Evolutionary conservation across 805 yeast species (phyloP), one percentile per base, ranked within the genome.

Genomic region (Hanseniaspora meyeri): DNA sequence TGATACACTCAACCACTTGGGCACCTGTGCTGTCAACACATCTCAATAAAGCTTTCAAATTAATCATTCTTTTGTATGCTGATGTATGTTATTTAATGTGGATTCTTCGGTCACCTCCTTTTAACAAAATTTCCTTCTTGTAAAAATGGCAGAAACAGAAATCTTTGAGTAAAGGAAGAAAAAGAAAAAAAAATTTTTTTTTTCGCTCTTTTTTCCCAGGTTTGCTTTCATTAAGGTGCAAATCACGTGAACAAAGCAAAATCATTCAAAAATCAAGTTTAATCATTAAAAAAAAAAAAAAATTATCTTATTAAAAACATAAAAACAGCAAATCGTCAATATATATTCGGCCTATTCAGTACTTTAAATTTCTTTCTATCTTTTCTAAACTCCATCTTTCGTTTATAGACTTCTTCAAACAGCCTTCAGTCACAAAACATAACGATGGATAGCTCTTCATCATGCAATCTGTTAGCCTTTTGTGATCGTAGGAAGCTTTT

Each of bases 11-110:
- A 16, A 85, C 97, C 59, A 89, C 71, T 68, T 85, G 87, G 3
- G 97, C 98, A 32, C 97, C 95, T 24, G 96, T 85, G 76, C 91
- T 91, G 72, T 91, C 98, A 60, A 91, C 87, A 61, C 90, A 96
- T 68, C 85, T 90, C 55, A 89, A 72, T 70, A 93, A 74, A 16
- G 96, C 76, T 74, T 91, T 91, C 65, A 91, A 79, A 72, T 87
- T 88, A 55, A 91, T 81, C 98, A 91, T 91, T 34, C 48, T 19
- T 5, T 31, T 34, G 3, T 39, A 17, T 24, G 10, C 24, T 2
- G 38, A 20, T 27, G 10, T 32, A 16, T 8, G 17, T 34, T 29
- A 17, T 32, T 10, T 4, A 12, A 20, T 27, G 19, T 17, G 31
- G 6, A 16, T n/a, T n/a, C 3, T 49, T 16, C 9, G 24, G 11